phyloP scores from a whole-genome alignment of 2,329 filamentous ascomycete species.

The Trichophyton verrucosum region DNA sequence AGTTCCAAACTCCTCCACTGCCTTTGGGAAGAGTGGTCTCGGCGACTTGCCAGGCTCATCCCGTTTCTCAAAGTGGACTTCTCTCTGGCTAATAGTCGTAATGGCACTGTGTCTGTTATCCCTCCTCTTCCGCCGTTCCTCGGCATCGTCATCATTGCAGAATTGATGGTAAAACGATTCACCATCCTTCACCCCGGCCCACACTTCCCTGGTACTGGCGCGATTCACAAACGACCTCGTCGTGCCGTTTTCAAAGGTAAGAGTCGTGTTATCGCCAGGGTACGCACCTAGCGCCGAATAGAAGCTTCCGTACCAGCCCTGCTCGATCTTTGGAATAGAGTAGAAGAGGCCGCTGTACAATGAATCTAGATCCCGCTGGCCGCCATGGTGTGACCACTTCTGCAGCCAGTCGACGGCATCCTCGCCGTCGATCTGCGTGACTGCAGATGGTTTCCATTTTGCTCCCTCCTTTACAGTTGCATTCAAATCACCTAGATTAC shows the following conservation, averaged over 20 bases:
- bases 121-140: slow-evolving; percentile 8
- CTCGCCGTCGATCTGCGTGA: slow-evolving; percentile 21
- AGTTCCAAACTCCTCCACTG: slow-evolving; percentile 24
- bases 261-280: slow-evolving; percentile 18
- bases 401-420: slow-evolving; percentile 20
- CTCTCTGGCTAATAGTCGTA: background rate
- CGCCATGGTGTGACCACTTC: slow-evolving; percentile 13
- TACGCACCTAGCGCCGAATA: slow-evolving; percentile 13
- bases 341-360: slow-evolving; percentile 24
- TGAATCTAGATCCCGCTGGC: slow-evolving; percentile 21
- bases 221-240: slow-evolving; percentile 17
- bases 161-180: slow-evolving; percentile 31
- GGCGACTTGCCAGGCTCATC: slow-evolving; percentile 4
- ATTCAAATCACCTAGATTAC: slow-evolving; percentile 11
- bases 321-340: slow-evolving; percentile 7
- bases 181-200: slow-evolving; percentile 29
- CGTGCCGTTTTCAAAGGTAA: slow-evolving; percentile 25
- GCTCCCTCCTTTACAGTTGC: slow-evolving; percentile 3
- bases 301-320: slow-evolving; percentile 6
- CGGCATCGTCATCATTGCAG: slow-evolving; percentile 15
- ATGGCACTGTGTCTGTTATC: slow-evolving; percentile 8
- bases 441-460: slow-evolving; percentile 17
- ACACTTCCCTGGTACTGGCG: slow-evolving; percentile 18
- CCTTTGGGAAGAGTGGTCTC: slow-evolving; percentile 25
- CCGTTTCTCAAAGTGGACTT: slow-evolving; percentile 7